Evolutionary conservation across 164 flowering plant genomes (phyloP).

Genomic region (Saururus chinensis): DNA sequence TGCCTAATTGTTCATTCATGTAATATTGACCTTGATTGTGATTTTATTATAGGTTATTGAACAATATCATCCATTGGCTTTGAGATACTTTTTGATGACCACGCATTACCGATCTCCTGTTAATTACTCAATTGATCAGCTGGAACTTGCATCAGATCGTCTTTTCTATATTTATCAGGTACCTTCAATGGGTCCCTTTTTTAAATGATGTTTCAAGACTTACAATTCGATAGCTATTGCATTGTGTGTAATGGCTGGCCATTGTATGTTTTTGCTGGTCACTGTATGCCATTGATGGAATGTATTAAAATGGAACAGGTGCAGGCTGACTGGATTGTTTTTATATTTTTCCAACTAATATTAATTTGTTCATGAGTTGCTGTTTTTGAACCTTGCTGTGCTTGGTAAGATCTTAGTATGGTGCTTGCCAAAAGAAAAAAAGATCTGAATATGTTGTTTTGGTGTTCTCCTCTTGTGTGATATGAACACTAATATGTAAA

Average conservation of each 20-base stretch:
- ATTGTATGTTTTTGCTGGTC: background rate
- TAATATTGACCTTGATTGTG: background rate
- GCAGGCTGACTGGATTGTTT: background rate
- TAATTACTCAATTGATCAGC: conserved; percentile 52
- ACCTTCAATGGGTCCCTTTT: background rate
- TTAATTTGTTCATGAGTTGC: too few relatives aligned
- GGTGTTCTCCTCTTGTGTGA: too few relatives aligned
- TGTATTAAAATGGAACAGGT: background rate
- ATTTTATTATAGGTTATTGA: conserved; percentile 43
- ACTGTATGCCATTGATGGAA: background rate
- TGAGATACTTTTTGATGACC: conserved; percentile 77
- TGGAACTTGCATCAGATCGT: conserved; percentile 69
- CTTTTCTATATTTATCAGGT: conserved; percentile 84
- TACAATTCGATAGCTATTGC: background rate
- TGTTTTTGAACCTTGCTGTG: too few relatives aligned
- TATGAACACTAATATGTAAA: too few relatives aligned
- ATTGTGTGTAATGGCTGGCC: background rate
- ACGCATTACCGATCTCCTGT: conserved; percentile 86
- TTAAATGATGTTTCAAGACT: background rate
- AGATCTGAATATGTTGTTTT: too few relatives aligned
- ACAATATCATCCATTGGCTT: conserved; percentile 72
- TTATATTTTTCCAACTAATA: background rate
- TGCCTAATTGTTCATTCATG: too few relatives aligned
- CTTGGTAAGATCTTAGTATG: too few relatives aligned
- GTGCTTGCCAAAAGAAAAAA: too few relatives aligned